Percentiles rank a stretch among this genome's conserved stretches.
These are phyloP conservation scores for Pecoramyces ruminantium DNA, from an alignment of 192 early-diverging fungal genomes.

Conservation along the genomic window DNA sequence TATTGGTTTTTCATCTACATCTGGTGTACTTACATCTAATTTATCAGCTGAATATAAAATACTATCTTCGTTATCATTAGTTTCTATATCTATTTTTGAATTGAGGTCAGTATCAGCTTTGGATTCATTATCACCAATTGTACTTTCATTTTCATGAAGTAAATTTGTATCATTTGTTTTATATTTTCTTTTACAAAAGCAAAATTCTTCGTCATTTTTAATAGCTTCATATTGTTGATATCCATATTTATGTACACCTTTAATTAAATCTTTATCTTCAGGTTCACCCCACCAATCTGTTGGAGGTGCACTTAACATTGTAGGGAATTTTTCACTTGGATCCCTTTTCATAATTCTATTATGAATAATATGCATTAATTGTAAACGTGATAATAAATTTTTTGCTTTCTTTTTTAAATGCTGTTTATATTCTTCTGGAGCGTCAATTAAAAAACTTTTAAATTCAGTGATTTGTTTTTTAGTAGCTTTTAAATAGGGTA, in stretches of 20 bases:
- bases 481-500: constrained; percentile 7
- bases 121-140: neutral
- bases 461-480: constrained; percentile 30
- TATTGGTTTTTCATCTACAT: constrained; percentile 1
- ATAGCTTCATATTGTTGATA: constrained; percentile 34
- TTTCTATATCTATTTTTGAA: neutral
- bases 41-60: neutral
- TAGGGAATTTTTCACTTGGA: constrained; percentile 27
- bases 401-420: constrained; percentile 51
- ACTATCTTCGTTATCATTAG: neutral
- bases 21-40: neutral
- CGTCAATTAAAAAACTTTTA: constrained; percentile 50
- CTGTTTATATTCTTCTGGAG: constrained; percentile 54
- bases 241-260: constrained; percentile 65
- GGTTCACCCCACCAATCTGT: constrained; percentile 52
- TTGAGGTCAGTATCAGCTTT: neutral
- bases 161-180: constrained; percentile 23
- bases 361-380: constrained; percentile 59
- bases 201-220: neutral
- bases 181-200: constrained; percentile 8
- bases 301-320: constrained; percentile 19
- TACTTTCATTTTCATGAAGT: constrained; percentile 11
- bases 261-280: constrained; percentile 60
- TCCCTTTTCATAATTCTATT: constrained; percentile 29
- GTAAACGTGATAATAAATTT: constrained; percentile 53